These are phyloP conservation scores for Umbelopsis ramanniana DNA, from an alignment of 192 early-diverging fungal species.

Conservation along the genomic window DNA sequence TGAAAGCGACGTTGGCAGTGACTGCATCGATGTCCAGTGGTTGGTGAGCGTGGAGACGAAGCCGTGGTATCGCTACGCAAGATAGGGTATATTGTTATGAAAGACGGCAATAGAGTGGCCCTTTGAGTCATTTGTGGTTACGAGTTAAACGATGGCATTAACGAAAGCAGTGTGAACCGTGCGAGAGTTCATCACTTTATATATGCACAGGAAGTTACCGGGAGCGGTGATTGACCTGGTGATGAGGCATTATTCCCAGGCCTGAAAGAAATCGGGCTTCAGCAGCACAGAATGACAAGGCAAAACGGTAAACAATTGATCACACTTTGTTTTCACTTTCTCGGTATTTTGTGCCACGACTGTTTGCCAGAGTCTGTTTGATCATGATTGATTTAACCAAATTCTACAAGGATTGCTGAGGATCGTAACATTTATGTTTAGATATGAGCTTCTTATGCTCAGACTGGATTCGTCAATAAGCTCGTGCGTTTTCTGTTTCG, in stretches of 20 bases:
- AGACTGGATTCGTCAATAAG: too few species aligned
- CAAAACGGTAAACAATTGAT: background rate
- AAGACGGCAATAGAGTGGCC: background rate
- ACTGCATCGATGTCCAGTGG: slow-evolving; percentile 4
- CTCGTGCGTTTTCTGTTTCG: too few species aligned
- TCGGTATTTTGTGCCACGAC: background rate
- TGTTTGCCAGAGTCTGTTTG: too few species aligned
- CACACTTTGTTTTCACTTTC: background rate
- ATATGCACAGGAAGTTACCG: background rate
- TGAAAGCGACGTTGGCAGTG: slow-evolving; percentile 10
- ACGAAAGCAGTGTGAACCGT: background rate
- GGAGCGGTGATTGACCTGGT: background rate
- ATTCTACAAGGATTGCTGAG: background rate
- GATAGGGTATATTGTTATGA: slow-evolving; percentile 1
- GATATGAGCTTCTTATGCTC: too few species aligned
- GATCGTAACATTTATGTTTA: background rate
- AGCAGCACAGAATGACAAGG: background rate
- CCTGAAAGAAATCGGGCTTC: slow-evolving; percentile 8
- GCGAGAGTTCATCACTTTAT: background rate
- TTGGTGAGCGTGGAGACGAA: background rate
- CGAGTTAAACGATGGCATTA: background rate
- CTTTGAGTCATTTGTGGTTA: background rate
- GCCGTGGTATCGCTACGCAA: background rate
- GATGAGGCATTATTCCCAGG: slow-evolving; percentile 4
- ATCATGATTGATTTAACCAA: too few species aligned